A percentile compares a stretch with the other conserved stretches of the same genome.
Evolutionary conservation across 495 filamentous ascomycete genomes (phyloP).

Genomic region (Peziza echinospora): DNA sequence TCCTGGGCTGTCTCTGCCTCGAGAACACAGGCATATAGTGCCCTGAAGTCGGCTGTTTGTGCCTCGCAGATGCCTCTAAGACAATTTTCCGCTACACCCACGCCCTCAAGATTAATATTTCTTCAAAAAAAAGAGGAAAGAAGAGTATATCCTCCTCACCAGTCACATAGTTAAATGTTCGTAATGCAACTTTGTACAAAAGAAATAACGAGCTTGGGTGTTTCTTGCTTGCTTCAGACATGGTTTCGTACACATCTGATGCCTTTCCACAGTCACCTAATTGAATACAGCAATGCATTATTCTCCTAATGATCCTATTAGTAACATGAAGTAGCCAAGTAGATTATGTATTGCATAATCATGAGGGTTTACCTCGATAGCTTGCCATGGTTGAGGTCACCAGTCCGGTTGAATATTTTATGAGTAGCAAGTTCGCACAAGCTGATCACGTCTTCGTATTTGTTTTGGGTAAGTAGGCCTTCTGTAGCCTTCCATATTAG

Average conservation of each 20-base stretch:
- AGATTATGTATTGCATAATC: slow-evolving; percentile 1
- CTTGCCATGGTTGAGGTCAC: slow-evolving; percentile 39
- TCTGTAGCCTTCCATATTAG: slow-evolving; percentile 61
- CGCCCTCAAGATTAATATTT: slow-evolving; percentile 8
- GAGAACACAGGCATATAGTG: slow-evolving; percentile 54
- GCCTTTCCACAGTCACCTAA: slow-evolving; percentile 32
- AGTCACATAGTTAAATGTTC: slow-evolving; percentile 32
- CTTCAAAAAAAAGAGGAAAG: background rate
- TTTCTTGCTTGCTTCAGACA: slow-evolving; percentile 34
- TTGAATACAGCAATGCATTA: slow-evolving; percentile 42
- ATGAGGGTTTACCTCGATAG: slow-evolving; percentile 36
- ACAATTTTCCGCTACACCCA: slow-evolving; percentile 28
- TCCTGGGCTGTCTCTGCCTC: slow-evolving; percentile 50
- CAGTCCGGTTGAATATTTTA: slow-evolving; percentile 38
- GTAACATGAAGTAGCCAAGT: background rate
- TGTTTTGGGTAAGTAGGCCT: slow-evolving; percentile 27
- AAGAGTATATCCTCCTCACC: slow-evolving; percentile 19
- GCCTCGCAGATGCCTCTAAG: slow-evolving; percentile 30
- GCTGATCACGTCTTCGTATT: slow-evolving; percentile 32
- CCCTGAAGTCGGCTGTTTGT: slow-evolving; percentile 30
- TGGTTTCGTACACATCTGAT: slow-evolving; percentile 31
- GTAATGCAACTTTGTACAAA: slow-evolving; percentile 51
- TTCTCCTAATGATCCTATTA: background rate
- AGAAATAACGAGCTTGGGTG: slow-evolving; percentile 48
- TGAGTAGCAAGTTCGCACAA: slow-evolving; percentile 61